Conservation (phyloP, 1,284 basidiomycete genomes). For the Malassezia yamatoensis region DNA sequence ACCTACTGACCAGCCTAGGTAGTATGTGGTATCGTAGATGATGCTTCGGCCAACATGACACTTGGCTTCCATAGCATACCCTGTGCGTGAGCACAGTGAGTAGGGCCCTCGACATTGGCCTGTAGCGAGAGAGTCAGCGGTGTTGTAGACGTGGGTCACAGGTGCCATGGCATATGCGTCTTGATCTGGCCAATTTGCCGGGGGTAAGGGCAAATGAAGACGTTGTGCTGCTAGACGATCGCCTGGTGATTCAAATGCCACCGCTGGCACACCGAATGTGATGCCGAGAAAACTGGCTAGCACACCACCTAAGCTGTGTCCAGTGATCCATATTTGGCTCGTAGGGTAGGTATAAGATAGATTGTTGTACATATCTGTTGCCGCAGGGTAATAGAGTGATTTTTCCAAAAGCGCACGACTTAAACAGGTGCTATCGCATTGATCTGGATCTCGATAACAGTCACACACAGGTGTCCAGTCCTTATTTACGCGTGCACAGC, state of each 20-base stretch:
- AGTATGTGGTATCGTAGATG: conserved; percentile 75
- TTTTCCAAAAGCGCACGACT: conserved; percentile 70
- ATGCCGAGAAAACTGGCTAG: conserved; percentile 73
- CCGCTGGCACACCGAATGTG: conserved; percentile 82
- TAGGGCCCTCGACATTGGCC: conserved; percentile 39
- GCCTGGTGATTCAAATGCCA: conserved; percentile 83
- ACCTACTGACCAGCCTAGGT: conserved; percentile 70
- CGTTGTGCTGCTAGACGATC: conserved; percentile 74
- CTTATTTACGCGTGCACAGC: conserved; percentile 87
- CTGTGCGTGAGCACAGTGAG: conserved; percentile 41
- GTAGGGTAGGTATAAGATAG: conserved; percentile 84
- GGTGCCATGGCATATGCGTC: conserved; percentile 31
- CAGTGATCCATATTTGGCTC: conserved; percentile 82
- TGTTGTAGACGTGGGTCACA: conserved; percentile 66
- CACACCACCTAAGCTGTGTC: conserved; percentile 81
- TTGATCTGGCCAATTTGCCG: conserved; percentile 31
- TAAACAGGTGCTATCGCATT: conserved; percentile 70
- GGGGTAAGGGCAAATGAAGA: conserved; percentile 69
- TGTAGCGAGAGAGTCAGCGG: conserved; percentile 59
- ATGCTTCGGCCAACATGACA: conserved; percentile 78
- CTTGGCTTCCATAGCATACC: conserved; percentile 42
- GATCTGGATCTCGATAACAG: conserved; percentile 53
- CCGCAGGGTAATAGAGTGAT: conserved; percentile 82
- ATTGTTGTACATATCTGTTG: conserved; percentile 54
- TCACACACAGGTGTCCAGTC: conserved; percentile 90